Evolutionary conservation across 495 filamentous ascomycete species (phyloP).

Genomic region (Lindgomyces ingoldianus): DNA sequence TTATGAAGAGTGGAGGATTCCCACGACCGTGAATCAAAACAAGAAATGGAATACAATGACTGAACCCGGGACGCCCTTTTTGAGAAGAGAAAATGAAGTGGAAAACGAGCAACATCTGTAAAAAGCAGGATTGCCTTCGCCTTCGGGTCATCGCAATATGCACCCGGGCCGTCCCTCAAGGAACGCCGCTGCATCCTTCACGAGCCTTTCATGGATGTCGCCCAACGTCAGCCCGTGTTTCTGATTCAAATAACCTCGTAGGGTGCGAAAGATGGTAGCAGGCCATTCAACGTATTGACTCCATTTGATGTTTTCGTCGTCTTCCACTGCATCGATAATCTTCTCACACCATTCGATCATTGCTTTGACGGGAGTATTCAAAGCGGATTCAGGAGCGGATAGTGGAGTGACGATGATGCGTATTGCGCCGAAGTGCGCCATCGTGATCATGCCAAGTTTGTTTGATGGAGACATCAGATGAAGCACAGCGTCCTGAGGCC

Average conservation of each 20-base stretch:
- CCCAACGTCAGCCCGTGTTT: slow-evolving; percentile 3
- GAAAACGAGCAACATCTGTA: too few species aligned
- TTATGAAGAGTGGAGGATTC: too few species aligned
- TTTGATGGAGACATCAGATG: slow-evolving; percentile 7
- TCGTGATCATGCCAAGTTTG: not conserved
- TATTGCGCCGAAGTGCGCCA: slow-evolving; percentile 22
- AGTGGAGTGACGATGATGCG: slow-evolving; percentile 16
- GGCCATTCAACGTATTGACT: slow-evolving; percentile 38
- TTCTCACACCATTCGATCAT: slow-evolving; percentile 25
- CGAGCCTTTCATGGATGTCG: not conserved
- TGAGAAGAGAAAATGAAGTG: too few species aligned
- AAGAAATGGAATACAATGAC: too few species aligned
- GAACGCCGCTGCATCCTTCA: not conserved
- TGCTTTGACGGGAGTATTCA: slow-evolving; percentile 10
- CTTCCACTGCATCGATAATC: slow-evolving; percentile 20
- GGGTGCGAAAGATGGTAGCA: not conserved
- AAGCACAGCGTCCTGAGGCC: slow-evolving; percentile 11
- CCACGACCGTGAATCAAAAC: too few species aligned
- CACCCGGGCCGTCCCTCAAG: not conserved
- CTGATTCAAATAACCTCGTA: slow-evolving; percentile 10
- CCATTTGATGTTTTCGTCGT: slow-evolving; percentile 34
- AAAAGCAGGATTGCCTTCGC: too few species aligned
- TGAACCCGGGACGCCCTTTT: too few species aligned
- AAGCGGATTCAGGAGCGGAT: slow-evolving; percentile 4
- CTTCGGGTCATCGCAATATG: not conserved